Percentiles rank a stretch among this genome's conserved stretches.
These are phyloP conservation scores for Colletotrichum paranaense DNA, from an alignment of 2,329 filamentous ascomycete species.

Conservation along the genomic window DNA sequence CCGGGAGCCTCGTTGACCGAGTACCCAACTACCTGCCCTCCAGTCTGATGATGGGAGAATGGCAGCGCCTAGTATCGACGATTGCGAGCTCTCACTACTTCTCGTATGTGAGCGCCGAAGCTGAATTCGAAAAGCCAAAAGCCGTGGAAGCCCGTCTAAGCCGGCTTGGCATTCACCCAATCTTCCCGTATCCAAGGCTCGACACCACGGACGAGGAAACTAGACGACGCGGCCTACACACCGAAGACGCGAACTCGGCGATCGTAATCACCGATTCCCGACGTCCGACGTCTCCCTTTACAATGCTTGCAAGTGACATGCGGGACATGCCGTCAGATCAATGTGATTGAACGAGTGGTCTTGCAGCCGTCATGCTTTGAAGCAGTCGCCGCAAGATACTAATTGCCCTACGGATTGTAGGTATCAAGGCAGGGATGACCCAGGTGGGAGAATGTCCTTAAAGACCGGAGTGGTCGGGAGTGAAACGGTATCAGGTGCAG, in stretches of 20 bases:
- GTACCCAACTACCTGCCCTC: neutral
- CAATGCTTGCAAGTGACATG: neutral
- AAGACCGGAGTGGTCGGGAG: neutral
- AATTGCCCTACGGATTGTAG: neutral
- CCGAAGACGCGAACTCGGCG: constrained; percentile 25
- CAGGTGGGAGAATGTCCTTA: neutral
- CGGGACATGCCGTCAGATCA: constrained; percentile 25
- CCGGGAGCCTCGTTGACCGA: neutral
- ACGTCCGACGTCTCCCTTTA: neutral
- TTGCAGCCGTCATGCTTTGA: constrained; percentile 9
- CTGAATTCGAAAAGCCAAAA: neutral
- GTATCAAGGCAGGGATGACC: neutral
- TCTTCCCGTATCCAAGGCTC: neutral
- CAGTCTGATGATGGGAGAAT: neutral
- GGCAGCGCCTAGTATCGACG: neutral
- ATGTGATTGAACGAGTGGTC: constrained; percentile 9
- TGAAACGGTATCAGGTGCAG: constrained; percentile 12
- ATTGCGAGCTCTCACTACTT: neutral
- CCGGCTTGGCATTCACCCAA: constrained; percentile 2
- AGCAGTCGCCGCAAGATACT: neutral
- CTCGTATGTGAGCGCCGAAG: neutral
- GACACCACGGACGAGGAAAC: neutral
- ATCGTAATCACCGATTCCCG: constrained; percentile 24
- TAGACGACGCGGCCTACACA: neutral
- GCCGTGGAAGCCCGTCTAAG: neutral